Conservation (phyloP, 1,284 basidiomycete species). For the Ustilago shanxiensis region DNA sequence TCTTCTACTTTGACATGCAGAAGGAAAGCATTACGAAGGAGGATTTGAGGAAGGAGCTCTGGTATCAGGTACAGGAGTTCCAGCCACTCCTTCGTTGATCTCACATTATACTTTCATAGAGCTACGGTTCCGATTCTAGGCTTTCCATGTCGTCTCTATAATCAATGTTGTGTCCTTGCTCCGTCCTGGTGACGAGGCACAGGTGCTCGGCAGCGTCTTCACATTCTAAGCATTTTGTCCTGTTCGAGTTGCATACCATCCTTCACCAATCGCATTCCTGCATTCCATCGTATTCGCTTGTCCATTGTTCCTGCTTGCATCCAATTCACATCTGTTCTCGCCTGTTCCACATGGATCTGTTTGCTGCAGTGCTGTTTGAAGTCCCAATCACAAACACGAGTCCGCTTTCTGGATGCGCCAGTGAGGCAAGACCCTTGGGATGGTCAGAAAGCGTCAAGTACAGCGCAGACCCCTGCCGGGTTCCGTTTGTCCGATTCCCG, state of each 20-base stretch:
- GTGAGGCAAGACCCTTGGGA: too few species aligned
- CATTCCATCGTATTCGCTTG: not conserved
- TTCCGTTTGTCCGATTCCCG: constrained; percentile 32
- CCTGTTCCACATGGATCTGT: not conserved
- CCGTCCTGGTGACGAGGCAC: constrained; percentile 7
- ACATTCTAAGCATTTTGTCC: not conserved
- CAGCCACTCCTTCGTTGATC: constrained; percentile 49
- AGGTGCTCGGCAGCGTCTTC: not conserved
- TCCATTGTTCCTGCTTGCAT: not conserved
- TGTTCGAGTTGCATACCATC: not conserved
- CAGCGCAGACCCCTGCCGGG: constrained; percentile 2
- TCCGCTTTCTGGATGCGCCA: too few species aligned
- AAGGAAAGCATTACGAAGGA: constrained; percentile 57
- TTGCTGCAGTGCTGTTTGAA: too few species aligned
- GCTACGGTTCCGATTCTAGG: too few species aligned
- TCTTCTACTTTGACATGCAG: constrained; percentile 62
- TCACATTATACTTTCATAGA: too few species aligned
- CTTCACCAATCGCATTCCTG: not conserved
- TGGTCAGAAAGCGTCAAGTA: not conserved
- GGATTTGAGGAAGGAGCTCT: constrained; percentile 60
- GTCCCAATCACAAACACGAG: too few species aligned
- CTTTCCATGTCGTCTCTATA: not conserved
- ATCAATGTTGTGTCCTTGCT: not conserved
- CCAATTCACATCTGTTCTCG: not conserved
- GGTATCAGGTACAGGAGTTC: constrained; percentile 60